These are phyloP conservation scores for Ophiostoma triangulosporum DNA, from an alignment of 2,329 filamentous ascomycete genomes.

Conservation along the genomic window DNA sequence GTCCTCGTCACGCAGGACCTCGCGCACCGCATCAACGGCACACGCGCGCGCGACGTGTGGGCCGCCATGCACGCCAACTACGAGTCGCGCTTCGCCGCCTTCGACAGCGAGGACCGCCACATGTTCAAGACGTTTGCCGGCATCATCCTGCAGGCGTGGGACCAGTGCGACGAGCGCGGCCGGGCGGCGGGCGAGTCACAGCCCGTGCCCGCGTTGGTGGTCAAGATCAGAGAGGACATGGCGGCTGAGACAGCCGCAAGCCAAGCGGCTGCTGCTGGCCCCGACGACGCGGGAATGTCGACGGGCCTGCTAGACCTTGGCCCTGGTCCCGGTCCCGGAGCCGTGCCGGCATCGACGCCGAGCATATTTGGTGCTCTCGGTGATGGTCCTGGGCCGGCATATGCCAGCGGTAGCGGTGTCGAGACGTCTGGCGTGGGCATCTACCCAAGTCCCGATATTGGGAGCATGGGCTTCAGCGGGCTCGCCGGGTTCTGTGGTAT, in stretches of 20 bases:
- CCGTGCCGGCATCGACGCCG: not conserved
- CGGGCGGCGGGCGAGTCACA: not conserved
- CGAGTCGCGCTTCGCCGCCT: conserved; percentile 11
- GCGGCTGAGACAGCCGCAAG: not conserved
- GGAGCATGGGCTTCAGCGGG: not conserved
- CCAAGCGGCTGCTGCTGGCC: not conserved
- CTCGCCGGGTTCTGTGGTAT: not conserved
- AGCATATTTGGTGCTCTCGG: not conserved
- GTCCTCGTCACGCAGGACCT: conserved; percentile 26
- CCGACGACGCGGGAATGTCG: not conserved
- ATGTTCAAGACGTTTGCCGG: conserved; percentile 6
- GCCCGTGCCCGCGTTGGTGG: not conserved
- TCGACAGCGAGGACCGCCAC: not conserved
- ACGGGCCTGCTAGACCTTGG: not conserved
- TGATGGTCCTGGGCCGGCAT: not conserved
- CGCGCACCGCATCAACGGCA: conserved; percentile 15
- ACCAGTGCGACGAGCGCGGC: conserved; percentile 3
- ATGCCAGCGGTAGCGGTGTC: not conserved
- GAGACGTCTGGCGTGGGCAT: not conserved
- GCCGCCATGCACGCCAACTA: conserved; percentile 21
- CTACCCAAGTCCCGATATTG: not conserved
- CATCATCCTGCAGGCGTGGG: conserved; percentile 8
- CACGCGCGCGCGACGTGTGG: conserved; percentile 21
- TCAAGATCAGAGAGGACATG: not conserved
- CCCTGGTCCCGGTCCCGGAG: too few species aligned